phyloP scores from a whole-genome alignment of 805 yeast species.

The Candida caryicola region DNA sequence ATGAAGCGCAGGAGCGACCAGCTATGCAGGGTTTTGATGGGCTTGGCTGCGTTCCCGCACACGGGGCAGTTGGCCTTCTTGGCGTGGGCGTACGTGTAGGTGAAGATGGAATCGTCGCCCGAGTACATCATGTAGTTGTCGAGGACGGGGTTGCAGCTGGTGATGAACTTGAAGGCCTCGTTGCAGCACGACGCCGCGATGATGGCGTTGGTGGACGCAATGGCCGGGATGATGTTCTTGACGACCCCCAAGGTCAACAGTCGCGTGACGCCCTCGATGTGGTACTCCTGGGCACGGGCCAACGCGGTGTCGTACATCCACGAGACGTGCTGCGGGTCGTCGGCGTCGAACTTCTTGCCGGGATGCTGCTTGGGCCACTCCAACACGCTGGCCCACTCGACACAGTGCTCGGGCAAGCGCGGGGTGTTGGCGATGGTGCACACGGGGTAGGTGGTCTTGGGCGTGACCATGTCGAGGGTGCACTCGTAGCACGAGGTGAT shows the following conservation, averaged over 20 bases:
- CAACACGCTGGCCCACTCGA: slow-evolving; percentile 81
- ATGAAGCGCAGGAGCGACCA: slow-evolving; percentile 39
- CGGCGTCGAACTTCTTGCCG: slow-evolving; percentile 58
- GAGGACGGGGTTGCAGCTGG: slow-evolving; percentile 63
- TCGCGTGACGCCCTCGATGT: slow-evolving; percentile 74
- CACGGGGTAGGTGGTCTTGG: slow-evolving; percentile 70
- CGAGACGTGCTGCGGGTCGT: slow-evolving; percentile 60
- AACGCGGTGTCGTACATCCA: slow-evolving; percentile 57
- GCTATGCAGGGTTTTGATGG: slow-evolving; percentile 24
- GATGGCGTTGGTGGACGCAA: slow-evolving; percentile 90
- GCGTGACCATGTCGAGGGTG: slow-evolving; percentile 69
- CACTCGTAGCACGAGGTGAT: slow-evolving; percentile 92
- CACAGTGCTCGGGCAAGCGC: slow-evolving; percentile 90
- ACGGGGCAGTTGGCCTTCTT: slow-evolving; percentile 66
- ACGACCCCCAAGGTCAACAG: slow-evolving; percentile 80
- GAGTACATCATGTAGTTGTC: slow-evolving; percentile 84
- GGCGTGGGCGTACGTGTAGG: slow-evolving; percentile 66
- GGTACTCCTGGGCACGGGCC: slow-evolving; percentile 59
- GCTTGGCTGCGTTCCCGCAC: slow-evolving; percentile 53
- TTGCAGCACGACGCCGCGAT: slow-evolving; percentile 87
- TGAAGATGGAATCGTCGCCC: slow-evolving; percentile 76
- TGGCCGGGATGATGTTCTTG: slow-evolving; percentile 89
- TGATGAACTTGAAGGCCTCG: slow-evolving; percentile 76
- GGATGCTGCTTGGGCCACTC: slow-evolving; percentile 63
- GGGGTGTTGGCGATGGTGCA: slow-evolving; percentile 96